phyloP scores from a whole-genome alignment of 345 rosid genomes.

The Erysimum cheiranthoides region DNA sequence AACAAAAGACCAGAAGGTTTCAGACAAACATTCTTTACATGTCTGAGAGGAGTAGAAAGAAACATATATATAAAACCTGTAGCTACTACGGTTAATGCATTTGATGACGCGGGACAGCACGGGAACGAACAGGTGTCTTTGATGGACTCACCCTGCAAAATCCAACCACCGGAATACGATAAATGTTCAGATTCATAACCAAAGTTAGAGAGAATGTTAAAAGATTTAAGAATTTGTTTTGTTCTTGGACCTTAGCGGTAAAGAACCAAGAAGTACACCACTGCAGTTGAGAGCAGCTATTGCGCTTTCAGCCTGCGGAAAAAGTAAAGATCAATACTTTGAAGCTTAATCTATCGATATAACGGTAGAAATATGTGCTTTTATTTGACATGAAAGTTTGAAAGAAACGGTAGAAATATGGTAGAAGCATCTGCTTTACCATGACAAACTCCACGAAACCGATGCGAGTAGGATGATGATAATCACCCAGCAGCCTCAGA shows the following conservation, averaged over 20 bases:
- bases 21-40: constrained; percentile 44
- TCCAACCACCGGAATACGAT: constrained; percentile 12
- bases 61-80: constrained; percentile 21
- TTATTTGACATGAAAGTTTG: neutral
- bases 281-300: constrained; percentile 94
- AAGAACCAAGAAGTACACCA: constrained; percentile 84
- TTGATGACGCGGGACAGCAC: constrained; percentile 29
- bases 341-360: neutral
- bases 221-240: neutral
- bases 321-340: constrained; percentile 21
- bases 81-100: constrained; percentile 36
- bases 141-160: constrained; percentile 46
- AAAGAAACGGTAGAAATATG: neutral
- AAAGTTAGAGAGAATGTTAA: neutral
- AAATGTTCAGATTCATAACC: constrained; percentile 3
- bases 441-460: constrained; percentile 83
- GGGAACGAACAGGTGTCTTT: constrained; percentile 46
- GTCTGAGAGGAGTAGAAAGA: constrained; percentile 34
- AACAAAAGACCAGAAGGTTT: constrained; percentile 33
- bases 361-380: neutral
- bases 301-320: constrained; percentile 91
- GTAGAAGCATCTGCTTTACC: constrained; percentile 49
- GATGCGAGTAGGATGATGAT: constrained; percentile 80
- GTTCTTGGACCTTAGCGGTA: constrained; percentile 75
- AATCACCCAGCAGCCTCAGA: constrained; percentile 74